Base-by-base conservation (phyloP, 441 rosid species). In the Dalechampia spathulata region DNA sequence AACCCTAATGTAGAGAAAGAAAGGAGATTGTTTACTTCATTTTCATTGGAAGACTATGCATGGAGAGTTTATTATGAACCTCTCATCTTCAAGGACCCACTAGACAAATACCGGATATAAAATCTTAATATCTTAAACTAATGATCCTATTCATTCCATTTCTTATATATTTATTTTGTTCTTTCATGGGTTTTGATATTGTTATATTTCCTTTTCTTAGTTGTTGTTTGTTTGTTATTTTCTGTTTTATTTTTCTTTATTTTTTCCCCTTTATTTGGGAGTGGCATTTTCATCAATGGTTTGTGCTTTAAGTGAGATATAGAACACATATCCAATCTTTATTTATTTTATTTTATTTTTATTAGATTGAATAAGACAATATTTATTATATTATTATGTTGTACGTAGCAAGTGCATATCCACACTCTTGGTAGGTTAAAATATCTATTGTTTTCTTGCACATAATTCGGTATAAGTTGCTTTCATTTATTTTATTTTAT, bases 31-130 rank as follows among this genome's bases (percentile, higher is more conserved):
- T 89, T 83, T 45, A 58, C 20, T n/a, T 78, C 90, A 7, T 82
- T 89, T 67, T 12, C 66, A 27, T 86, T 89, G 19, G 87, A 89
- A 60, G 92, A 80, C 47, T 89, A 89, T 60, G 95, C 96, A 8
- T 80, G 96, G 95, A 75, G 80, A 75, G 82, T 75, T 14, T 83
- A 82, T 62, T 78, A 79, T 53, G 85, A 78, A 20, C 84, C 85
- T 48, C 70, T 77, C 25, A 71, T 66, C 57, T 64, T 77, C 66
- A 82, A 78, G 60, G 95, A 89, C 62, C 90, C 95, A 43, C 85
- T 86, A 23, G 78, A 82, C 52, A 71, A 72, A 72, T 83, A 79
- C 63, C 78, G 74, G 45, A 70, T 71, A 57, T 14, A n/a, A n/a
- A n/a, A n/a, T n/a, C n/a, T n/a, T n/a, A n/a, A n/a, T n/a, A n/a